Evolutionary conservation across 441 rosid species (phyloP), one percentile per base, ranked within the genome.

Genomic region (Pelargonium citronellum): DNA sequence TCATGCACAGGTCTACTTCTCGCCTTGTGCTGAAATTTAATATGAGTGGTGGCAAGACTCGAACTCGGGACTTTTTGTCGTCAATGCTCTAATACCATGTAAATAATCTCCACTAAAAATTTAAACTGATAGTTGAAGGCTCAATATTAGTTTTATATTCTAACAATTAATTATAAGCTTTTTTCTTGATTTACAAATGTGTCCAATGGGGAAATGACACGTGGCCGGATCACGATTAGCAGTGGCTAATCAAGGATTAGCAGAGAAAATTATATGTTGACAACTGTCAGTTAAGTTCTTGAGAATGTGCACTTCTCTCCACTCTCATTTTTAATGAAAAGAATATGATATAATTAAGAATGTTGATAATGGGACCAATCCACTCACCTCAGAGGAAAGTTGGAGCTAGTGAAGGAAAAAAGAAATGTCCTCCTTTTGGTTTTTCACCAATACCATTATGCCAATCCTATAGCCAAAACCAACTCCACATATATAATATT

Each of bases 401-500:
- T 61, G 65, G 65, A 61, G 65, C 65, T 61, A 61, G 65, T 61
- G 65, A 22, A 61, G 27, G 41, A 61, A 61, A 24, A 61, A 61
- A 27, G 27, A 61, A 61, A 61, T 61, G 65, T 61, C 65, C 65
- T 61, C 16, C 65, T 61, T 61, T 61, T 61, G 65, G 65, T 27
- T 61, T 61, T 61, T 61, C 39, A 61, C 65, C 65, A 61, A 61
- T 61, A 61, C 39, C 65, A 61, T 61, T 61, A 61, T 61, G 65
- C 65, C 65, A 61, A 61, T 61, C 41, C 27, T 1, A 16, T 16
- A 16, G 27, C 24, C 62, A 57, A 57, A 57, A 57, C 62, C 65
- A 61, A 61, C 65, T 24, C 41, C 65, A 61, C 65, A 61, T 22
- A 61, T 27, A 61, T 7, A 60, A 61, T 11, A 61, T 22, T 61